Conservation (phyloP, 192 early-diverging fungal species). For the Entomortierella chlamydospora region DNA sequence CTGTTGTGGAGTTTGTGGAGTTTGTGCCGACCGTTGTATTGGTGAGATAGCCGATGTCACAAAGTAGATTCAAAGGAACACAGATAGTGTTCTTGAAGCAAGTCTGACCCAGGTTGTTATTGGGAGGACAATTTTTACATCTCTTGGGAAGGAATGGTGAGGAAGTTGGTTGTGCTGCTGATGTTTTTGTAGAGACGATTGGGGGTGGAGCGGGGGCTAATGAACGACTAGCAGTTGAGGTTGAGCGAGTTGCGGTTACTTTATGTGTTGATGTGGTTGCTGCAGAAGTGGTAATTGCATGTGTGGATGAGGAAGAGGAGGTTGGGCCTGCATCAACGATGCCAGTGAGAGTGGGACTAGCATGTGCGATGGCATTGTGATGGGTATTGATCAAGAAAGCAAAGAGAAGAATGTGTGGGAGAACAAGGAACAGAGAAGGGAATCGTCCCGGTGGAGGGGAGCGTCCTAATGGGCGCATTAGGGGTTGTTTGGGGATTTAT, state of each 20-base stretch:
- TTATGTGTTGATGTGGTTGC: too few relatives aligned
- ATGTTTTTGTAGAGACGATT: too few relatives aligned
- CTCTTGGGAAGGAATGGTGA: background rate
- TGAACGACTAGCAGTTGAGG: too few relatives aligned
- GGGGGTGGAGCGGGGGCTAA: too few relatives aligned
- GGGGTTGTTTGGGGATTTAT: too few relatives aligned
- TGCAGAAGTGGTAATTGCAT: too few relatives aligned
- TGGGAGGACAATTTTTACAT: constrained; percentile 1
- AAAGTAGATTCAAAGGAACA: constrained; percentile 15
- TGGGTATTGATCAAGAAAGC: background rate
- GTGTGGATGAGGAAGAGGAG: background rate
- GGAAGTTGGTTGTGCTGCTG: background rate
- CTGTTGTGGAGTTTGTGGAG: background rate
- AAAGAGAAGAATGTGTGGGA: background rate
- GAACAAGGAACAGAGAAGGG: background rate
- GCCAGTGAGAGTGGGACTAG: background rate
- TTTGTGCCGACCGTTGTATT: background rate
- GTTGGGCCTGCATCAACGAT: background rate
- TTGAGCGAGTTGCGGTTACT: too few relatives aligned
- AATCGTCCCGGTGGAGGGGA: background rate
- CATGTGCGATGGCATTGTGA: background rate
- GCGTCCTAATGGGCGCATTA: constrained; percentile 12
- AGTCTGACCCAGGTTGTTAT: constrained; percentile 7
- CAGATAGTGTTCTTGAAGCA: constrained; percentile 27
- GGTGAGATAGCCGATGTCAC: background rate